Percentiles rank a stretch among this genome's conserved stretches.
These are phyloP conservation scores for Trichoderma gracile DNA, from an alignment of 2,329 filamentous ascomycete species.

Conservation along the genomic window DNA sequence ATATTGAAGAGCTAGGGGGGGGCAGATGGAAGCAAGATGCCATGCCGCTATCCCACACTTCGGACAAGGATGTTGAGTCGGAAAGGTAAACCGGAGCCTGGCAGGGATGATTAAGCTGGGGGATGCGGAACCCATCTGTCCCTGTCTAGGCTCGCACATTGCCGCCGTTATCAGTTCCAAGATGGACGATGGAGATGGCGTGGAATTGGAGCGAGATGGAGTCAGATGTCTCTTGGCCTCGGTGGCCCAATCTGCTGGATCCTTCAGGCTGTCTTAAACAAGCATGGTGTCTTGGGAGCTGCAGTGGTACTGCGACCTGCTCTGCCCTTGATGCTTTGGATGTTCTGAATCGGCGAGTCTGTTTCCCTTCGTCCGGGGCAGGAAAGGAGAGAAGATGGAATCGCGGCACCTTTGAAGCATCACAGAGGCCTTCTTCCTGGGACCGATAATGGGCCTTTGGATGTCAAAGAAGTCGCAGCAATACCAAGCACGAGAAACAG, in stretches of 20 bases:
- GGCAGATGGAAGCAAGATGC: slow-evolving; percentile 10
- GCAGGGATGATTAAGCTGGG: slow-evolving; percentile 1
- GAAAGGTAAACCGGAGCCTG: slow-evolving; percentile 18
- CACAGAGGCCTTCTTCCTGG: too few relatives aligned
- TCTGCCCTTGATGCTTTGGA: too few relatives aligned
- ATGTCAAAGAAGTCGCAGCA: too few relatives aligned
- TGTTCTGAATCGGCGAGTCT: too few relatives aligned
- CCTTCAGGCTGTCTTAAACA: too few relatives aligned
- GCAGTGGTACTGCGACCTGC: too few relatives aligned
- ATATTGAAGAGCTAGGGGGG: slow-evolving; percentile 8
- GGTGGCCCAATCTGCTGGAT: neutral
- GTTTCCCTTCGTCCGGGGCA: too few relatives aligned
- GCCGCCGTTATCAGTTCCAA: neutral
- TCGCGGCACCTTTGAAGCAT: too few relatives aligned
- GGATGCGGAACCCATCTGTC: neutral
- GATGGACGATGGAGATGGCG: neutral
- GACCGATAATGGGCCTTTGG: too few relatives aligned
- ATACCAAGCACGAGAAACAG: too few relatives aligned
- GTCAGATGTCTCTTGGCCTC: neutral
- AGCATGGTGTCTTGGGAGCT: too few relatives aligned
- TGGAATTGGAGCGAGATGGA: slow-evolving; percentile 1
- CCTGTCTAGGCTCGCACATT: neutral
- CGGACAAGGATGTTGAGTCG: slow-evolving; percentile 18
- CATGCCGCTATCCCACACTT: slow-evolving; percentile 21
- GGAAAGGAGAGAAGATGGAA: too few relatives aligned